Evolutionary conservation across 371 early-diverging fungal species (phyloP).

Genomic region (Circinella umbellata): DNA sequence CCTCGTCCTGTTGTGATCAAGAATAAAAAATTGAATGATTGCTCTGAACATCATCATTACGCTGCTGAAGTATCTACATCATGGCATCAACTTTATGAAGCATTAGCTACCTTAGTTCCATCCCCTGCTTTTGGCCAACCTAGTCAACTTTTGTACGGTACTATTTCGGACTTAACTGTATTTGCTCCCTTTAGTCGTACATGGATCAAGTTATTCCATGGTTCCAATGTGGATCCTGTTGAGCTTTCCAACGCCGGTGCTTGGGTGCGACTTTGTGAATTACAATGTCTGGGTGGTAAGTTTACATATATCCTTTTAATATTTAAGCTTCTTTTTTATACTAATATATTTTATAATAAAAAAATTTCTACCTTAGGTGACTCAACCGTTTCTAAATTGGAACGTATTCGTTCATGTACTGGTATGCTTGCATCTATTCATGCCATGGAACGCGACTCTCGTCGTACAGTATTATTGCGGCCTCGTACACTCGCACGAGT

Average conservation of each 20-base stretch:
- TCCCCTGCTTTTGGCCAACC: background rate
- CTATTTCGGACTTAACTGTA: background rate
- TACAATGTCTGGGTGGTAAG: constrained; percentile 45
- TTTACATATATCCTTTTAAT: background rate
- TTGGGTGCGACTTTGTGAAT: constrained; percentile 42
- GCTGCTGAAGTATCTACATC: constrained; percentile 34
- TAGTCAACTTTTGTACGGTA: constrained; percentile 11
- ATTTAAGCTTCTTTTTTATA: background rate
- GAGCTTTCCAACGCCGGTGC: constrained; percentile 25
- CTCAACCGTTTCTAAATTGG: constrained; percentile 32
- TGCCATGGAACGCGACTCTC: constrained; percentile 16
- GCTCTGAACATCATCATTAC: constrained; percentile 34
- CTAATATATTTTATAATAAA: background rate
- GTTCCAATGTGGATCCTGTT: background rate
- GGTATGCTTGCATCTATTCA: constrained; percentile 36
- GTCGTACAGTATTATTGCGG: constrained; percentile 20
- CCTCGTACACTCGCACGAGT: constrained; percentile 37
- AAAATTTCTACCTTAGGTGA: constrained; percentile 25
- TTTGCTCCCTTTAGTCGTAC: background rate
- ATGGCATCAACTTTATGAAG: constrained; percentile 31
- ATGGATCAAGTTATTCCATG: background rate
- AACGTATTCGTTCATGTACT: constrained; percentile 41
- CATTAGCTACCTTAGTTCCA: constrained; percentile 9
- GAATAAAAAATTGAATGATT: constrained; percentile 15
- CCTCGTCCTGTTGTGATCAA: constrained; percentile 21